These are phyloP conservation scores for Parietaria judaica DNA, from an alignment of 306 rosid genomes.

Conservation along the genomic window DNA sequence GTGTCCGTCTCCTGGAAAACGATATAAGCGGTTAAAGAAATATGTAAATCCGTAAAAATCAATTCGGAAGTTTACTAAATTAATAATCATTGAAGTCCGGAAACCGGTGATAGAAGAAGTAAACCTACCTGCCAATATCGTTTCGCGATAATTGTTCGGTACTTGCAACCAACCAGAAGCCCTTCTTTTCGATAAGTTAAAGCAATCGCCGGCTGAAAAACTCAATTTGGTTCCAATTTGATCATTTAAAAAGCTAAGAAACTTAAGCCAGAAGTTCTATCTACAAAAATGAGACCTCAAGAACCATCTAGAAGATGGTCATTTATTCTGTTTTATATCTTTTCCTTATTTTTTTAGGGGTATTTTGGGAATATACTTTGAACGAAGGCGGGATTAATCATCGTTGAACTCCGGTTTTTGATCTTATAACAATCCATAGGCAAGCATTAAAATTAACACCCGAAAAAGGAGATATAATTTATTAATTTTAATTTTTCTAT, in stretches of 20 bases:
- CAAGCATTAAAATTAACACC: too few relatives aligned
- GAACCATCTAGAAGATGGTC: neutral
- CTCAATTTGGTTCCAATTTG: constrained; percentile 12
- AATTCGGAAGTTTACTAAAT: constrained; percentile 10
- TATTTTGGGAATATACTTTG: neutral
- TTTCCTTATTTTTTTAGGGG: neutral
- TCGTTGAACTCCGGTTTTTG: too few relatives aligned
- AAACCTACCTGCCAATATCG: constrained; percentile 81
- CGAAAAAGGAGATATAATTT: too few relatives aligned
- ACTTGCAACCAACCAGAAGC: constrained; percentile 75
- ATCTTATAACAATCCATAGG: too few relatives aligned
- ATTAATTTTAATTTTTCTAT: too few relatives aligned
- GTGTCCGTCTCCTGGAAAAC: constrained; percentile 66
- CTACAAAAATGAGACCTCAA: neutral
- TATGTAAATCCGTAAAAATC: neutral
- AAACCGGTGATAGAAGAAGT: neutral
- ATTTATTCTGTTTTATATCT: too few relatives aligned
- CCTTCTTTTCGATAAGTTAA: constrained; percentile 71
- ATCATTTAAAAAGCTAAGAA: constrained; percentile 12
- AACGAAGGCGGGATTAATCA: too few relatives aligned
- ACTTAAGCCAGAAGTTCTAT: neutral
- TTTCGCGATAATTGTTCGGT: constrained; percentile 46
- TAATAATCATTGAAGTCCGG: too few relatives aligned
- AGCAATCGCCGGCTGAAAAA: constrained; percentile 58
- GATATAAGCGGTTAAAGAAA: constrained; percentile 7